Evolutionary conservation across 352 stramenopile species (phyloP).

Genomic region (Phytophthora idaei): DNA sequence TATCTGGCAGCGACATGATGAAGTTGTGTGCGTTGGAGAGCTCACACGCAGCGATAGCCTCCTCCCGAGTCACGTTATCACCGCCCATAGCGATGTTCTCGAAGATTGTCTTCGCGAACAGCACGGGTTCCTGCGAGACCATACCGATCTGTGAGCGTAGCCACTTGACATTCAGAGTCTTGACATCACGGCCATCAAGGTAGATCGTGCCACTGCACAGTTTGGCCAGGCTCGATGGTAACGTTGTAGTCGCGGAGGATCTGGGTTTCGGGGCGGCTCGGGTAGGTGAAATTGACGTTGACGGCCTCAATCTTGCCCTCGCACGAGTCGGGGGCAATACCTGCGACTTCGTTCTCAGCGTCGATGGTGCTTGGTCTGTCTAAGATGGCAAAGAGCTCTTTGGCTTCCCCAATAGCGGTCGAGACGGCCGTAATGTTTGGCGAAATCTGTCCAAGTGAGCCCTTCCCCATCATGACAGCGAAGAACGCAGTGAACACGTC

Average conservation of each 20-base stretch:
- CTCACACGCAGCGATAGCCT: conserved; percentile 82
- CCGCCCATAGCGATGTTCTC: conserved; percentile 90
- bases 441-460: conserved; percentile 49
- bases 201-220: conserved; percentile 61
- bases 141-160: conserved; percentile 64
- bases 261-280: conserved; percentile 53
- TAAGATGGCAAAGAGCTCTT: conserved; percentile 53
- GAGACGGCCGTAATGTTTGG: conserved; percentile 52
- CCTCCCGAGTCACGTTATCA: conserved; percentile 51
- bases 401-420: conserved; percentile 38
- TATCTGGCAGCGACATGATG: conserved; percentile 86
- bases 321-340: conserved; percentile 40
- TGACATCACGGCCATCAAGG: conserved; percentile 76
- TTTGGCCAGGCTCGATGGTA: conserved; percentile 62
- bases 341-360: conserved; percentile 41
- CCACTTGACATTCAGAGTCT: conserved; percentile 68
- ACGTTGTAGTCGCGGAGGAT: conserved; percentile 88
- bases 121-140: conserved; percentile 78
- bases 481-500: conserved; percentile 59
- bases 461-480: conserved; percentile 48
- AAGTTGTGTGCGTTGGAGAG: conserved; percentile 90
- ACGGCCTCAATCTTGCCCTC: conserved; percentile 57
- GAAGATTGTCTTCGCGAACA: conserved; percentile 84
- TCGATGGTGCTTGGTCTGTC: conserved; percentile 57
- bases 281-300: conserved; percentile 81